phyloP scores from a whole-genome alignment of 208 protist species.

The Leishmania gerbilli region DNA sequence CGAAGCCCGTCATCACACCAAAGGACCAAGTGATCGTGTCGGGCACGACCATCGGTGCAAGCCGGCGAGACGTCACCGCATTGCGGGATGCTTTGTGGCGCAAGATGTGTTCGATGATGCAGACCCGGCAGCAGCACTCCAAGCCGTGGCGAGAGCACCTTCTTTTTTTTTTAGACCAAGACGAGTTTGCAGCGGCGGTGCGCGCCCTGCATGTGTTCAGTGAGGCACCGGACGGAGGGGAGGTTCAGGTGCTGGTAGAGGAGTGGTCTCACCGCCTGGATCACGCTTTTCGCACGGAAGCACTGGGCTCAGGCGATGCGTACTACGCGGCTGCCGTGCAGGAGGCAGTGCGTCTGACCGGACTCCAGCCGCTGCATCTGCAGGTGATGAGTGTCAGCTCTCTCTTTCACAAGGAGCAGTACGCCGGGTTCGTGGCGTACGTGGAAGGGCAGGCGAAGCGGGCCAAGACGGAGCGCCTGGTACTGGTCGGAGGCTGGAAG shows the following conservation, averaged over 20 bases:
- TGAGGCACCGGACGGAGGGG: slow-evolving; percentile 20
- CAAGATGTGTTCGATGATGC: slow-evolving; percentile 34
- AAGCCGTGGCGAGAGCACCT: slow-evolving; percentile 32
- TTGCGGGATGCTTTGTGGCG: slow-evolving; percentile 22
- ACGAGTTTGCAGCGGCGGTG: slow-evolving; percentile 33
- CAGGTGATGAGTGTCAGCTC: slow-evolving; percentile 45
- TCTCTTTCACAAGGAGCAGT: slow-evolving; percentile 63
- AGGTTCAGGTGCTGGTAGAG: slow-evolving; percentile 44
- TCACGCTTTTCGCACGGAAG: slow-evolving; percentile 46
- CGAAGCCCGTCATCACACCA: slow-evolving; percentile 9
- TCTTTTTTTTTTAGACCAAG: slow-evolving; percentile 54
- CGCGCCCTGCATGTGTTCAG: slow-evolving; percentile 30
- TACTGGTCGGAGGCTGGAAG: slow-evolving; percentile 56
- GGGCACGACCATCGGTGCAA: neutral
- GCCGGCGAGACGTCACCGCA: neutral
- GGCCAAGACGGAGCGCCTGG: slow-evolving; percentile 50
- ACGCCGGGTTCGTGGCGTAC: slow-evolving; percentile 42
- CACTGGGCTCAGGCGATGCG: slow-evolving; percentile 37
- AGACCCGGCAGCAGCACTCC: slow-evolving; percentile 9
- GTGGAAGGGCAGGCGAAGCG: slow-evolving; percentile 36
- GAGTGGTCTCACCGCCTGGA: slow-evolving; percentile 54
- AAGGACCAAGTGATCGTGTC: slow-evolving; percentile 15
- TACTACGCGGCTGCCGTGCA: slow-evolving; percentile 50
- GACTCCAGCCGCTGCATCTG: slow-evolving; percentile 58
- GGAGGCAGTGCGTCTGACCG: slow-evolving; percentile 48